These are phyloP conservation scores for Platanthera zijinensis DNA, from an alignment of 106 monocot genomes.

Conservation along the genomic window DNA sequence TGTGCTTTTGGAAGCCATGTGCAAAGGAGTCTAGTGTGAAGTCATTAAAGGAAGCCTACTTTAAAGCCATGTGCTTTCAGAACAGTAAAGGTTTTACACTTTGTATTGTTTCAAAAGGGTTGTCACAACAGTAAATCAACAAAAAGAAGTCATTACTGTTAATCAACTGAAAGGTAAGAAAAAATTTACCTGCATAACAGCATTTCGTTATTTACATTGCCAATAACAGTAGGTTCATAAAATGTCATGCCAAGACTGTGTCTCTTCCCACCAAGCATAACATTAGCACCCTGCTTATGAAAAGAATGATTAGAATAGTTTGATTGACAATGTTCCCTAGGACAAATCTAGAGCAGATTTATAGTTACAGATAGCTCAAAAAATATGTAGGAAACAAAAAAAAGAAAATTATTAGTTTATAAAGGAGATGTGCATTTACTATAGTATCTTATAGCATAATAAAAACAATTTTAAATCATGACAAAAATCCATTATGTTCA, in stretches of 20 bases:
- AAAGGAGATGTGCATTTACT: not conserved
- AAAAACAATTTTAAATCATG: not conserved
- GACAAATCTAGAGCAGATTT: not conserved
- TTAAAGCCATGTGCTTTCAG: too few species aligned
- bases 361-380: not conserved
- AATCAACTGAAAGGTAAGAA: not conserved
- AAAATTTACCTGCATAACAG: conserved; percentile 39
- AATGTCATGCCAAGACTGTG: conserved; percentile 73
- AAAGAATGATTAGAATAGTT: not conserved
- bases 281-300: conserved; percentile 48
- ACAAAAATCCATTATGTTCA: not conserved
- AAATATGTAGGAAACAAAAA: not conserved
- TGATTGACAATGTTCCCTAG: not conserved
- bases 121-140: not conserved
- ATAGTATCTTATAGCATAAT: not conserved
- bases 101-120: not conserved
- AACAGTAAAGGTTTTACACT: not conserved
- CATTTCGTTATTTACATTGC: conserved; percentile 64
- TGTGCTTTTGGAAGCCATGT: too few species aligned
- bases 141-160: not conserved
- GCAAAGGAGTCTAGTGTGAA: too few species aligned
- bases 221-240: conserved; percentile 68
- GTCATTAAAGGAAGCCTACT: too few species aligned
- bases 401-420: not conserved
- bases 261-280: conserved; percentile 54